Evolutionary conservation across 176 grass and related monocot species (phyloP), one percentile per base, ranked within the genome.

Genomic region (Musa itinerans): DNA sequence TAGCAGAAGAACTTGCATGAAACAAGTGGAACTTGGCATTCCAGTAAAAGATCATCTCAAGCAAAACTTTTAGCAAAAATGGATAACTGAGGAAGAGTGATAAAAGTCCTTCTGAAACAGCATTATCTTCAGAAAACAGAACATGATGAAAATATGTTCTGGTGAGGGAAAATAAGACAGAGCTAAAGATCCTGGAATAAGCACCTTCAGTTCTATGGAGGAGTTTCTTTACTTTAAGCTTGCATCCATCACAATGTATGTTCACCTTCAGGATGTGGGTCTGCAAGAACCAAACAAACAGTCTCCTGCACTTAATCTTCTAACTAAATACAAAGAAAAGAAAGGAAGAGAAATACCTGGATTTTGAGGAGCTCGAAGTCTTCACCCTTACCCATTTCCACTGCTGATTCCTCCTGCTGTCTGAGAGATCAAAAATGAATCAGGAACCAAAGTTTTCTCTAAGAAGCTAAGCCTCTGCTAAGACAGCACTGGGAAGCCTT

Each of bases 191-290:
- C 34, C 34, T 43, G 34, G 34, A 43, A 0, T 43, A 43, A 43
- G 34, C 84, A 98, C 94, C 94, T 89, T 98, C 94, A 76, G 89
- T 93, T 82, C 87, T 98, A 72, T 86, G 86, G 61, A 98, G 90
- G 78, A 87, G 78, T 78, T 93, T 98, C 90, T 91, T 98, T 72
- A 98, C 94, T 89, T 93, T 98, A 70, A 69, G 83, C 87, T 69
- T 93, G 78, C 94, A 98, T 10, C 94, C 94, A 71, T 98, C 90
- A 66, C 94, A 97, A 84, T 98, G 94, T 85, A 98, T 98, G 80
- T 93, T 93, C 84, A 98, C 94, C 77, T 76, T 93, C 17, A 98
- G 80, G 8, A 85, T 80, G 86, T 98, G 88, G 74, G 91, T 98
- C 94, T 98, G 84, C 87, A 83, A 83, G 75, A 55, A 81, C 52